These are phyloP conservation scores for Kentomonas sorsogonicus DNA, from an alignment of 208 protist genomes.

Conservation along the genomic window DNA sequence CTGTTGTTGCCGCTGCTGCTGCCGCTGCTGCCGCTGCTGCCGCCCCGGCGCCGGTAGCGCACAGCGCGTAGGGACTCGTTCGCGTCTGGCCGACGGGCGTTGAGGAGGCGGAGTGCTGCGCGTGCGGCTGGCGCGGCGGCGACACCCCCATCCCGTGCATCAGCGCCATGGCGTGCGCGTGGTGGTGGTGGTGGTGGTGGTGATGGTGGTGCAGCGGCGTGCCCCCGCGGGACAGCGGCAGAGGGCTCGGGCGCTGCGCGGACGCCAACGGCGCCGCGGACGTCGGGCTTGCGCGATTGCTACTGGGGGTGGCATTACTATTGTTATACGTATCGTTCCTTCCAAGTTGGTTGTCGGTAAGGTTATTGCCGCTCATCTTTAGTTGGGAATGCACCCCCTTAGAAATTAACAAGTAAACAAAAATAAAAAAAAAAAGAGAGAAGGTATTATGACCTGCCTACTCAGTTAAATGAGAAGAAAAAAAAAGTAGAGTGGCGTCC, in stretches of 20 bases:
- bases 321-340: not conserved
- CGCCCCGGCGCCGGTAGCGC: too few relatives aligned
- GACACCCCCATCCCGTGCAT: too few relatives aligned
- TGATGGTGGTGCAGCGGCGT: constrained; percentile 5
- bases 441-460: too few relatives aligned
- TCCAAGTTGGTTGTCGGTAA: too few relatives aligned
- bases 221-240: too few relatives aligned
- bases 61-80: too few relatives aligned
- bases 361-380: too few relatives aligned
- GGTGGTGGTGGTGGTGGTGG: not conserved
- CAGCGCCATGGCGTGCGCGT: not conserved
- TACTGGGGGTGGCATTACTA: not conserved
- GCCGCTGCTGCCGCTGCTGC: not conserved
- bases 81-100: too few relatives aligned
- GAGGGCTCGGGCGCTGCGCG: too few relatives aligned
- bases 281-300: not conserved
- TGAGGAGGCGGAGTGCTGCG: not conserved
- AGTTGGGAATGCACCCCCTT: too few relatives aligned
- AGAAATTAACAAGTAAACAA: too few relatives aligned
- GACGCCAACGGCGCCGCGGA: constrained; percentile 14
- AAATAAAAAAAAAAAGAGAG: too few relatives aligned
- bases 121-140: not conserved
- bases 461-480: constrained; percentile 4
- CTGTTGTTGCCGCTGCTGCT: constrained; percentile 1
- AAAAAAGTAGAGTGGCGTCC: not conserved